These are phyloP conservation scores for Verticillium klebahnii DNA, from an alignment of 2,329 filamentous ascomycete genomes.

Conservation along the genomic window DNA sequence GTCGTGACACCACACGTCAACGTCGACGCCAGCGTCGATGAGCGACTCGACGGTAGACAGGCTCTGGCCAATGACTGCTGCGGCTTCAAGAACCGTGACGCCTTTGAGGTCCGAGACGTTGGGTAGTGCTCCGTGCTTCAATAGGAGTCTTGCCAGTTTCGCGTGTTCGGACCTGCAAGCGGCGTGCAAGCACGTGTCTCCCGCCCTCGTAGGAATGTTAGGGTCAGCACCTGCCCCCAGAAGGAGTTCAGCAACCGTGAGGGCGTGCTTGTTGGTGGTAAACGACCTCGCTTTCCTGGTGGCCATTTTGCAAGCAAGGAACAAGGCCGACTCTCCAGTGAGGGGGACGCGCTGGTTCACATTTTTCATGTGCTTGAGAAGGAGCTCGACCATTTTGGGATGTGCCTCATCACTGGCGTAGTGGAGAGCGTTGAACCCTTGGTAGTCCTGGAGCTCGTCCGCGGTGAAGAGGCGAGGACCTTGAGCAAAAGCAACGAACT, in stretches of 20 bases:
- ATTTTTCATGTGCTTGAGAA: conserved; percentile 7
- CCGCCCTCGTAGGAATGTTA: conserved; percentile 7
- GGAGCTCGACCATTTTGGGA: conserved; percentile 8
- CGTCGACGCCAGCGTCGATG: conserved; percentile 1
- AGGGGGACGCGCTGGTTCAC: conserved; percentile 8
- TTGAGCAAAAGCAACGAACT: not conserved
- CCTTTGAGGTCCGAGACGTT: conserved; percentile 8
- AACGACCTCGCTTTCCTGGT: conserved; percentile 4
- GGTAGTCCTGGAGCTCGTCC: not conserved
- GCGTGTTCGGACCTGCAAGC: conserved; percentile 6
- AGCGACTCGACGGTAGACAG: not conserved
- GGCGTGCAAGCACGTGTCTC: conserved; percentile 9
- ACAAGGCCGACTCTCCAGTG: conserved; percentile 6
- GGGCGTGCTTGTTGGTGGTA: not conserved
- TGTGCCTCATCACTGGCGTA: conserved; percentile 10
- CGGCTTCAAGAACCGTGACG: conserved; percentile 5
- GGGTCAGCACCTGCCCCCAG: conserved; percentile 11
- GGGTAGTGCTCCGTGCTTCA: conserved; percentile 10
- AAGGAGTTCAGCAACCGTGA: conserved; percentile 5
- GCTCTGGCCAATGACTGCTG: not conserved
- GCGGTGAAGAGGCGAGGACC: not conserved
- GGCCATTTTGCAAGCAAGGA: conserved; percentile 6
- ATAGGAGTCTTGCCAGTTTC: conserved; percentile 8
- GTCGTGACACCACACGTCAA: not conserved
- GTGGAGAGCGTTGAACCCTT: conserved; percentile 7